Evolutionary conservation across 2,329 filamentous ascomycete species (phyloP).

Genomic region (Cordyceps cicadae): DNA sequence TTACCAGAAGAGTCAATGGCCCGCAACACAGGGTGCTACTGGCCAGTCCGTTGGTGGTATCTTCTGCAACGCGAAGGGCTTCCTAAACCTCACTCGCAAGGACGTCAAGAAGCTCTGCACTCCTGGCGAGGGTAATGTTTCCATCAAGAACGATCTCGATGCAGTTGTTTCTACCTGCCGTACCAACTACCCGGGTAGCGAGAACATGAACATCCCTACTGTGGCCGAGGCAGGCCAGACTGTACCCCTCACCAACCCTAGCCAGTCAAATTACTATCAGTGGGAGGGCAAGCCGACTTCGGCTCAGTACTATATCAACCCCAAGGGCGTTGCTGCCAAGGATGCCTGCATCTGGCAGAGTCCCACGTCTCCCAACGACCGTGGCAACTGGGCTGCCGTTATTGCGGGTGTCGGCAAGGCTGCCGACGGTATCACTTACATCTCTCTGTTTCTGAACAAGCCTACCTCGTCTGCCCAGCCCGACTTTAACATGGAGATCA

Average conservation of each 20-base stretch:
- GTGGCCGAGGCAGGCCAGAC: slow-evolving; percentile 50
- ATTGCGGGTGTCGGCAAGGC: slow-evolving; percentile 75
- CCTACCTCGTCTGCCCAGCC: slow-evolving; percentile 64
- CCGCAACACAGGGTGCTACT: slow-evolving; percentile 63
- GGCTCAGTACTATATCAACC: slow-evolving; percentile 96
- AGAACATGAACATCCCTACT: slow-evolving; percentile 77
- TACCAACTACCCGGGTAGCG: slow-evolving; percentile 91
- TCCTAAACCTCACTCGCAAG: slow-evolving; percentile 68
- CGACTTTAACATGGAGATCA: slow-evolving; percentile 71
- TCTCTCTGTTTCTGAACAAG: slow-evolving; percentile 77
- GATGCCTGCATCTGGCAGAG: slow-evolving; percentile 70
- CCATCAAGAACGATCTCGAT: slow-evolving; percentile 65
- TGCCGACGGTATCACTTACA: slow-evolving; percentile 57
- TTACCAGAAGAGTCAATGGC: slow-evolving; percentile 91
- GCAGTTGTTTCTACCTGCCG: slow-evolving; percentile 70
- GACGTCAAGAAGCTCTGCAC: slow-evolving; percentile 66
- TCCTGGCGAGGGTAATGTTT: slow-evolving; percentile 59
- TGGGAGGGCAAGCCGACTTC: slow-evolving; percentile 71
- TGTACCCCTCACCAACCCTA: slow-evolving; percentile 65
- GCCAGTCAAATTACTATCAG: slow-evolving; percentile 63
- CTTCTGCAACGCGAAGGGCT: slow-evolving; percentile 63
- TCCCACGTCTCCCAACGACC: slow-evolving; percentile 38
- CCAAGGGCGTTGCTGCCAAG: slow-evolving; percentile 55
- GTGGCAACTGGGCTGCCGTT: slow-evolving; percentile 80
- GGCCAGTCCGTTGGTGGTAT: slow-evolving; percentile 85